Conservation (phyloP, 2,329 filamentous ascomycete genomes). For the Trichoderma cornu-damae region DNA sequence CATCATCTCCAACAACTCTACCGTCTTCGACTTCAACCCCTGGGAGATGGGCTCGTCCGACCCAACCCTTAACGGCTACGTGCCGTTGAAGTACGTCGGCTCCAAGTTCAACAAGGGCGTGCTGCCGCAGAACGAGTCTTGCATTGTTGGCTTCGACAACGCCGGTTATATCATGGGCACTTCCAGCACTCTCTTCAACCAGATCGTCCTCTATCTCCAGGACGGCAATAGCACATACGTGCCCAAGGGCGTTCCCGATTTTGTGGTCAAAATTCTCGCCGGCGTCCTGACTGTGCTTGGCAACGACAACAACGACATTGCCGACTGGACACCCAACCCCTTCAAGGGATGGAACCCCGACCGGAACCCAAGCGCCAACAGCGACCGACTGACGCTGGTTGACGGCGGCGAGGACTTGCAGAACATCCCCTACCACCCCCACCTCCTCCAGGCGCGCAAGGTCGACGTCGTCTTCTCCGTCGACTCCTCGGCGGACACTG, state of each 20-base stretch:
- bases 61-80: slow-evolving; percentile 54
- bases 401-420: slow-evolving; percentile 77
- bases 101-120: slow-evolving; percentile 52
- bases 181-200: slow-evolving; percentile 75
- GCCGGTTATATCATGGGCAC: slow-evolving; percentile 78
- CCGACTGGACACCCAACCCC: slow-evolving; percentile 62
- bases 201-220: slow-evolving; percentile 62
- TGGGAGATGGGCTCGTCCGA: slow-evolving; percentile 65
- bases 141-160: slow-evolving; percentile 67
- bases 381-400: slow-evolving; percentile 61
- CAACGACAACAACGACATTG: slow-evolving; percentile 64
- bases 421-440: slow-evolving; percentile 72
- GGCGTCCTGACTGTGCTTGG: slow-evolving; percentile 53
- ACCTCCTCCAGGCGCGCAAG: slow-evolving; percentile 42
- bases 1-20: slow-evolving; percentile 50
- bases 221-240: slow-evolving; percentile 41
- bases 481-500: slow-evolving; percentile 59
- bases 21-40: slow-evolving; percentile 60
- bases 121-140: slow-evolving; percentile 40
- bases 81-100: slow-evolving; percentile 54
- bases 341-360: slow-evolving; percentile 45
- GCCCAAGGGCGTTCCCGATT: slow-evolving; percentile 45
- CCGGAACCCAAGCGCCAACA: slow-evolving; percentile 41
- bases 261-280: slow-evolving; percentile 42
- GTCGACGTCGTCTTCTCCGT: slow-evolving; percentile 61